phyloP scores from a whole-genome alignment of 2,329 filamentous ascomycete species.

The Aureobasidium sp. region DNA sequence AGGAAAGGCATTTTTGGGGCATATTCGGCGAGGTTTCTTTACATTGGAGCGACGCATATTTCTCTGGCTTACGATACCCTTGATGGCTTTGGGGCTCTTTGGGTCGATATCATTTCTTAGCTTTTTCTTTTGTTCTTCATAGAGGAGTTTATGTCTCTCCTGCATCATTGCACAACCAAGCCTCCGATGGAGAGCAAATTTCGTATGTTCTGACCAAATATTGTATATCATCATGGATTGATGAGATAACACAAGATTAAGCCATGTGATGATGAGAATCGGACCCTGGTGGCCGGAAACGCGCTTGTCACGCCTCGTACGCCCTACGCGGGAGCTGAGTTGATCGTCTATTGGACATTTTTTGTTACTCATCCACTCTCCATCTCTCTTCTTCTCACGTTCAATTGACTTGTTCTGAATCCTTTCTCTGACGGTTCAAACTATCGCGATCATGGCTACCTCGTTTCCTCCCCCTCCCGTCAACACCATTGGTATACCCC shows the following conservation, averaged over 20 bases:
- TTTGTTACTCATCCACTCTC: not conserved
- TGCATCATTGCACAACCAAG: not conserved
- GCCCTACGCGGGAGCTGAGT: not conserved
- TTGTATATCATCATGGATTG: not conserved
- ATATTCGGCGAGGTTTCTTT: not conserved
- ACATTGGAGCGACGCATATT: not conserved
- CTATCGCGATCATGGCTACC: constrained; percentile 21
- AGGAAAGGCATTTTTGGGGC: not conserved
- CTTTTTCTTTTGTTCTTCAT: not conserved
- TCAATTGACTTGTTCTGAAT: not conserved
- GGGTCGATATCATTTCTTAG: not conserved
- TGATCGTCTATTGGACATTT: not conserved
- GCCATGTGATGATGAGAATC: not conserved
- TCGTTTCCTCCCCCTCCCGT: constrained; percentile 68
- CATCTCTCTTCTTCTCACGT: not conserved
- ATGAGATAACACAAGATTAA: not conserved
- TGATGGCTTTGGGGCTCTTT: not conserved
- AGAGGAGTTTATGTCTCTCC: not conserved
- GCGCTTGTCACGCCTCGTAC: not conserved
- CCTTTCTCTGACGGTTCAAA: not conserved
- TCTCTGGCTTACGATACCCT: constrained; percentile 8
- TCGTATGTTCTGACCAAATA: not conserved
- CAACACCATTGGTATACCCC: constrained; percentile 56
- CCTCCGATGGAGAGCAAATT: not conserved
- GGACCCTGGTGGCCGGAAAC: not conserved